Base-by-base conservation (phyloP, 1,284 basidiomycete genomes). In the Ganoderma meredithae region DNA sequence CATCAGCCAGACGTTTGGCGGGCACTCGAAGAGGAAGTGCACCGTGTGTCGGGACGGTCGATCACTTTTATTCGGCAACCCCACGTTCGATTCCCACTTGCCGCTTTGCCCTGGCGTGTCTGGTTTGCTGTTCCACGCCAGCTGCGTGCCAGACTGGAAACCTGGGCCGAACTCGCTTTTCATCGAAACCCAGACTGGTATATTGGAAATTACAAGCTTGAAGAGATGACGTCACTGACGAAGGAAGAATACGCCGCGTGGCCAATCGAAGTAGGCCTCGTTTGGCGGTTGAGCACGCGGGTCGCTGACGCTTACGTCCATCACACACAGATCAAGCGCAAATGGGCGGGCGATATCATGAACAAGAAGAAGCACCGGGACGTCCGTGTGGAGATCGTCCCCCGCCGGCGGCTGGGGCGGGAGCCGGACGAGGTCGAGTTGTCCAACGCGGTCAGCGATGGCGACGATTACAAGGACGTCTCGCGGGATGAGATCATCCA, bases 151-250 rank as follows among this genome's bases (percentile, higher is more conserved):
- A 15, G 65, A 65, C 17, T 71, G 69, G 71, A 63, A 65, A 33
- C 49, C 17, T 12, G 49, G 47, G 12, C 43, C 15, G 52, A 33
- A 71, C 44, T 67, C 66, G 65, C 49, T 74, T 17, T 65, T 76
- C 7, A 68, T 76, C 10, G 43, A 71, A 7, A 39, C 71, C 8
- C 25, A 64, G 2, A 62, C 49, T 65, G 60, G 56, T 77, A 77
- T 62, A 40, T 76, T 33, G 76, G 76, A 1, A 71, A 75, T 31
- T 77, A 76, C 44, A 61, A 63, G 49, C 39, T 73, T 25, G 41
- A 53, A 2, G 43, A 17, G 10, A 47, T 64, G 9, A 41, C 56
- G 6, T 52, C 73, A 8, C 49, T 77, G 12, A 64, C 72, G 2
- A 22, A 6, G 39, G 69, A 69, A 15, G 75, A 77, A 53, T 77